Evolutionary conservation across 208 protist species (phyloP).

Genomic region (Leishmania guyanensis): DNA sequence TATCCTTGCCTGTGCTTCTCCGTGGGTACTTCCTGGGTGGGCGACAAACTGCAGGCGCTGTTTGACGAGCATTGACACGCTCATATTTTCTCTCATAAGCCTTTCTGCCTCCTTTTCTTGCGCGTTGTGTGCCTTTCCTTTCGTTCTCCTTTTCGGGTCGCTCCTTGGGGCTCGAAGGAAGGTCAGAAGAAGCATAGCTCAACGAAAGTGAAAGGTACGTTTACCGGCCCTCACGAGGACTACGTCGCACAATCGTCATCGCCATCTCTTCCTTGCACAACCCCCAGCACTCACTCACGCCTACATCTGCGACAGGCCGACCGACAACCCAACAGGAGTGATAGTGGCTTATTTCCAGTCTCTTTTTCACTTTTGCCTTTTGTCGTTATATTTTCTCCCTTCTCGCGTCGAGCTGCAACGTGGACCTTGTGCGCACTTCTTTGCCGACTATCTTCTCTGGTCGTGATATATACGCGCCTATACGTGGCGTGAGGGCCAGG

Average conservation of each 20-base stretch:
- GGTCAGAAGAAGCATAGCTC: not conserved
- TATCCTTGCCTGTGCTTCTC: not conserved
- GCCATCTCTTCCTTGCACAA: not conserved
- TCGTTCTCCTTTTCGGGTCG: not conserved
- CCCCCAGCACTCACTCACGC: not conserved
- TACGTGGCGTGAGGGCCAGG: not conserved
- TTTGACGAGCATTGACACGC: not conserved
- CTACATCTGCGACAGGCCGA: not conserved
- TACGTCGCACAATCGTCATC: not conserved
- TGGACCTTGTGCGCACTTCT: not conserved
- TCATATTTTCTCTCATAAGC: not conserved
- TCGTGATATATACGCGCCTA: not conserved
- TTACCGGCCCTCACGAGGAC: not conserved
- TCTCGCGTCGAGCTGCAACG: not conserved
- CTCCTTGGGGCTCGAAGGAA: not conserved
- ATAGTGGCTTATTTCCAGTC: not conserved
- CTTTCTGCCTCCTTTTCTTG: not conserved
- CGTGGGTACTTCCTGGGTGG: not conserved
- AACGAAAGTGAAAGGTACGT: not conserved
- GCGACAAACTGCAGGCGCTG: not conserved
- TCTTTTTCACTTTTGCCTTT: constrained; percentile 16
- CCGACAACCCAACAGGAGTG: not conserved
- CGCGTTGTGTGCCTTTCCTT: not conserved
- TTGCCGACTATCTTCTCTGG: not conserved
- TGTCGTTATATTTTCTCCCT: not conserved